Percentiles rank a stretch among this genome's conserved stretches.
phyloP scores from a whole-genome alignment of 805 yeast genomes.

The Candida endomychidarum region DNA sequence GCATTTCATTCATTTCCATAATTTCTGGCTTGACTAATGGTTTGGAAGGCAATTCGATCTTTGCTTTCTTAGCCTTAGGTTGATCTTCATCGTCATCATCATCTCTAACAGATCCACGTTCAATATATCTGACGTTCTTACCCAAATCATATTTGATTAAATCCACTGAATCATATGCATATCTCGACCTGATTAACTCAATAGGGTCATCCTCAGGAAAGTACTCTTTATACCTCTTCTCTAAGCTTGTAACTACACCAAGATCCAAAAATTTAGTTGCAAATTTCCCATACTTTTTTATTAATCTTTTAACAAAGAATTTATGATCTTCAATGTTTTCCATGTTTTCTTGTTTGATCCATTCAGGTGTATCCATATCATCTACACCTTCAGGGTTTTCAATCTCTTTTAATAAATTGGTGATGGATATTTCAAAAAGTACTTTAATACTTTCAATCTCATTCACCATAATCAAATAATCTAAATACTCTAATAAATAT shows the following conservation, averaged over 20 bases:
- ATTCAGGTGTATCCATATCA: slow-evolving; percentile 27
- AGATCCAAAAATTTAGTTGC: slow-evolving; percentile 73
- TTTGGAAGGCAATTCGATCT: slow-evolving; percentile 12
- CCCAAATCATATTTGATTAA: slow-evolving; percentile 41
- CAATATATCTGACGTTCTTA: slow-evolving; percentile 13
- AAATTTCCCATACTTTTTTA: slow-evolving; percentile 55
- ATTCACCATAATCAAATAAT: slow-evolving; percentile 65
- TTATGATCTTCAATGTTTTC: slow-evolving; percentile 25
- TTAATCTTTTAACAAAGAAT: slow-evolving; percentile 28
- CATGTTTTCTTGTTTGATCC: slow-evolving; percentile 48
- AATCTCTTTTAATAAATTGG: slow-evolving; percentile 45
- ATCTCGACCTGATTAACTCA: slow-evolving; percentile 37
- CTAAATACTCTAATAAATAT: slow-evolving; percentile 67
- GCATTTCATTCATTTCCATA: slow-evolving; percentile 4
- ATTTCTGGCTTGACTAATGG: slow-evolving; percentile 10
- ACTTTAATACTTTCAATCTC: slow-evolving; percentile 77
- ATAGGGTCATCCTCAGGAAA: slow-evolving; percentile 61
- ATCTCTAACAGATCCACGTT: slow-evolving; percentile 1
- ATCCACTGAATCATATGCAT: slow-evolving; percentile 36
- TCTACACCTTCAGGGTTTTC: slow-evolving; percentile 29
- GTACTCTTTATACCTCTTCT: slow-evolving; percentile 59
- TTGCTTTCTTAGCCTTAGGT: slow-evolving; percentile 10
- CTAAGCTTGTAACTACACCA: slow-evolving; percentile 63
- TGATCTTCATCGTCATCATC: slow-evolving; percentile 21
- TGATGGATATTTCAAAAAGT: slow-evolving; percentile 74